phyloP scores from a whole-genome alignment of 164 flowering plant genomes.

The Euptelea pleiosperma region DNA sequence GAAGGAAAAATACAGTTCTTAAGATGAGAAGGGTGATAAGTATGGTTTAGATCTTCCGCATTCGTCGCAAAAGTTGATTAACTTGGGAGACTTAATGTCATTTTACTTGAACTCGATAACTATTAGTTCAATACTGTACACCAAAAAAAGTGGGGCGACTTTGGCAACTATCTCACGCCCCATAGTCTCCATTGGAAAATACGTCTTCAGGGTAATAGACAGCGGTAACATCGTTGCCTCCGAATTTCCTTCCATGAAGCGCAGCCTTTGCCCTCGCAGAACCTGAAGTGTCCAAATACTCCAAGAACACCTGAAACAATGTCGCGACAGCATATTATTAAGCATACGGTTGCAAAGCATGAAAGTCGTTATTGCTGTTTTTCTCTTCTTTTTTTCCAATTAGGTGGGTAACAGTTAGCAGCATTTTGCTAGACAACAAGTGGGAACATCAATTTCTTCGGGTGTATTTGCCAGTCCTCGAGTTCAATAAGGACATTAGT shows the following conservation, averaged over 20 bases:
- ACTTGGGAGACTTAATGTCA: background rate
- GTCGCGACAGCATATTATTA: background rate
- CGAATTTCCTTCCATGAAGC: conserved; percentile 71
- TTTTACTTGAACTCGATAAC: background rate
- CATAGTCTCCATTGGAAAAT: conserved; percentile 44
- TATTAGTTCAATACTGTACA: background rate
- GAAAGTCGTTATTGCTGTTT: no score
- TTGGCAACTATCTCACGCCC: conserved; percentile 13
- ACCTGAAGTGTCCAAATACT: conserved; percentile 54
- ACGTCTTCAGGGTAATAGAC: conserved; percentile 65
- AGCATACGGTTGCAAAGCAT: no score
- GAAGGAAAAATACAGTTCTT: no score
- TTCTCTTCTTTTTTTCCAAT: no score
- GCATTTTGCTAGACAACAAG: no score
- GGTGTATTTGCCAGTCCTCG: no score
- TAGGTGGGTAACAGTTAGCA: no score
- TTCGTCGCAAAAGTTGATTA: background rate
- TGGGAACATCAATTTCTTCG: no score
- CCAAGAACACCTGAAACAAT: conserved; percentile 69
- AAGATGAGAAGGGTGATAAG: no score
- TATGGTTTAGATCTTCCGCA: no score
- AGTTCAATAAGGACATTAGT: no score
- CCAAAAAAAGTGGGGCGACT: background rate
- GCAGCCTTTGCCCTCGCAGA: conserved; percentile 50
- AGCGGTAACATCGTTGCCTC: conserved; percentile 59